These are phyloP conservation scores for Phanerodontia chrysosporium DNA, from an alignment of 768 basidiomycete genomes.

Conservation along the genomic window DNA sequence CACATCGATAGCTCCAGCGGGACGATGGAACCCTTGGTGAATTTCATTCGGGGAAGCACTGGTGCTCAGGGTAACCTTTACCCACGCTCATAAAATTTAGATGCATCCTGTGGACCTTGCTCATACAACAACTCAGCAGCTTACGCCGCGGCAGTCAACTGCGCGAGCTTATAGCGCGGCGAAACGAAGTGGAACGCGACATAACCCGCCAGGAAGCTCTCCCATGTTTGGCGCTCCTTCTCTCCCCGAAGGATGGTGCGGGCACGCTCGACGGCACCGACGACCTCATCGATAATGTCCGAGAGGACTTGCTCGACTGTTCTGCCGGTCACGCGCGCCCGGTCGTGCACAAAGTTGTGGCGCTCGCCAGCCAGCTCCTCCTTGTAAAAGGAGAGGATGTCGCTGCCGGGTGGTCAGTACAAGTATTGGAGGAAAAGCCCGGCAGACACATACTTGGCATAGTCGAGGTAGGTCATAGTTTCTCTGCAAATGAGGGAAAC, in stretches of 20 bases:
- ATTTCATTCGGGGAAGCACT: too few species aligned
- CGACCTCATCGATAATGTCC: constrained; percentile 16
- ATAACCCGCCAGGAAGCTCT: constrained; percentile 18
- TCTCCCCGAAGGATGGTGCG: constrained; percentile 11
- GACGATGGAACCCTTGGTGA: too few species aligned
- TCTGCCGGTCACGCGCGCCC: constrained; percentile 1
- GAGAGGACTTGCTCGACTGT: neutral
- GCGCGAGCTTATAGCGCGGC: constrained; percentile 1
- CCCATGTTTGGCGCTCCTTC: constrained; percentile 14
- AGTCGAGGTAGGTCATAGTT: constrained; percentile 15
- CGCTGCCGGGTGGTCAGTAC: neutral
- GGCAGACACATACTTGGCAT: constrained; percentile 31
- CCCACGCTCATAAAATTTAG: too few species aligned
- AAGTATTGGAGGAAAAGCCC: neutral
- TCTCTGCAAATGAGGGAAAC: neutral
- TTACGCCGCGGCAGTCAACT: neutral
- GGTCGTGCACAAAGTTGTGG: constrained; percentile 15
- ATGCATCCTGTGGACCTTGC: too few species aligned
- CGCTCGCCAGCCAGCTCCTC: constrained; percentile 10
- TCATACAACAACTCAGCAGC: too few species aligned
- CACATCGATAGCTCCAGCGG: too few species aligned
- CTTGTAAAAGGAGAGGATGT: constrained; percentile 16
- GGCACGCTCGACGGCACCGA: constrained; percentile 12
- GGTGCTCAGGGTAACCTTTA: too few species aligned
- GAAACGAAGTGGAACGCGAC: constrained; percentile 9